Conservation (phyloP, 2,329 filamentous ascomycete genomes). For the Epichloe uncinata region DNA sequence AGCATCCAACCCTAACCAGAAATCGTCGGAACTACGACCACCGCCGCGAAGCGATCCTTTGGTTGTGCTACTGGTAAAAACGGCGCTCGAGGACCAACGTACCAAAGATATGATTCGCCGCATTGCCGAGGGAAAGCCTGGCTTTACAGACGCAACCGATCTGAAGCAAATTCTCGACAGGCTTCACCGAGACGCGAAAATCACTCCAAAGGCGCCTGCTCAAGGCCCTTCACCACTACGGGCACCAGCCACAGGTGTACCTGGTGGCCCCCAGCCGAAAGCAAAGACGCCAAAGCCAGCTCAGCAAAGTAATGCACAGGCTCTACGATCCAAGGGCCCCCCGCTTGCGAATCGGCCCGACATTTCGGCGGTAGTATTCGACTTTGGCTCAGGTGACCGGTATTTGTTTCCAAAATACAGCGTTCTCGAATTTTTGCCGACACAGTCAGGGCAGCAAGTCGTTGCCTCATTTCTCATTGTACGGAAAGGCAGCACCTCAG, state of each 20-base stretch:
- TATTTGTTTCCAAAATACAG: conserved; percentile 70
- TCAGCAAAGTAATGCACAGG: conserved; percentile 31
- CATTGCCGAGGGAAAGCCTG: conserved; percentile 37
- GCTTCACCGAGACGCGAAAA: conserved; percentile 30
- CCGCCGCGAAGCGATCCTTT: conserved; percentile 42
- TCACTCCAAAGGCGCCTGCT: conserved; percentile 16
- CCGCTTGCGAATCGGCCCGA: conserved; percentile 42
- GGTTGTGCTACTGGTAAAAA: conserved; percentile 43
- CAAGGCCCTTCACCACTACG: conserved; percentile 16
- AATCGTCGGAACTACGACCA: conserved; percentile 36
- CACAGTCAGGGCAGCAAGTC: conserved; percentile 41
- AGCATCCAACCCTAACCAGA: conserved; percentile 44
- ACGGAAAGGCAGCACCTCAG: conserved; percentile 54
- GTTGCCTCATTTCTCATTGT: conserved; percentile 68
- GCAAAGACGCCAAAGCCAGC: conserved; percentile 15
- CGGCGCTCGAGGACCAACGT: conserved; percentile 38
- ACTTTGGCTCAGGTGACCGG: conserved; percentile 61
- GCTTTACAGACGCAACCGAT: conserved; percentile 39
- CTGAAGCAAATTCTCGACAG: conserved; percentile 39
- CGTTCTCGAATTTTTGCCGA: conserved; percentile 52
- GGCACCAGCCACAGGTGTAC: conserved; percentile 18
- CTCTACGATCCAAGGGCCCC: conserved; percentile 48
- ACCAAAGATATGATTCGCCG: conserved; percentile 38
- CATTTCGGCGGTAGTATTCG: conserved; percentile 53
- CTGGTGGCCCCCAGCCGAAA: conserved; percentile 17